phyloP scores from a whole-genome alignment of 2,329 filamentous ascomycete genomes.

The Cladosporium sp. region DNA sequence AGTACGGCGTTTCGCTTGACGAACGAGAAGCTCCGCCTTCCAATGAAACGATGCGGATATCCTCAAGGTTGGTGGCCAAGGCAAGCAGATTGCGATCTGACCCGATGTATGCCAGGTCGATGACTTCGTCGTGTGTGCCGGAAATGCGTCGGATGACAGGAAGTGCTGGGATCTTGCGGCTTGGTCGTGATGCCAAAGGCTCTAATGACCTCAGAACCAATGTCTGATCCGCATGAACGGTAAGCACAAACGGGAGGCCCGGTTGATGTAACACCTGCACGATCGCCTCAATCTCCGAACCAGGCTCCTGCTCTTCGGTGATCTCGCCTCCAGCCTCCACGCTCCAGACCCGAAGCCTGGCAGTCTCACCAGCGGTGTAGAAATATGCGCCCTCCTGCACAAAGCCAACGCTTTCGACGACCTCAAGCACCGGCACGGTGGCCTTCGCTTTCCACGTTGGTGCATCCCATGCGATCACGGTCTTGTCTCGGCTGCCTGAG shows the following conservation, averaged over 20 bases:
- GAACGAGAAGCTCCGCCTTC: slow-evolving; percentile 24
- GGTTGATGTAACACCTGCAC: slow-evolving; percentile 63
- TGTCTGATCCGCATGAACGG: slow-evolving; percentile 84
- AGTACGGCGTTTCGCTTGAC: slow-evolving; percentile 48
- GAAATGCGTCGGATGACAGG: slow-evolving; percentile 71
- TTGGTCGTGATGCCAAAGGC: slow-evolving; percentile 32
- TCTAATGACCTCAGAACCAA: slow-evolving; percentile 63
- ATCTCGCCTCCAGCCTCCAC: slow-evolving; percentile 70
- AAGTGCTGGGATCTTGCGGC: slow-evolving; percentile 35
- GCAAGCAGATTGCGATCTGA: slow-evolving; percentile 76
- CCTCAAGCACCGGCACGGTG: slow-evolving; percentile 77
- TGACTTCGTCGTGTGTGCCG: slow-evolving; percentile 95
- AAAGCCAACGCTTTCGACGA: slow-evolving; percentile 79
- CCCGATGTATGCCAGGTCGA: slow-evolving; percentile 83
- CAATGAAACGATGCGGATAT: slow-evolving; percentile 73
- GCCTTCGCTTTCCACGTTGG: slow-evolving; percentile 75
- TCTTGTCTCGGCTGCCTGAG: slow-evolving; percentile 87
- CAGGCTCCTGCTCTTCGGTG: slow-evolving; percentile 63
- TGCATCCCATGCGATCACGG: slow-evolving; percentile 85
- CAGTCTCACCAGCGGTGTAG: slow-evolving; percentile 80
- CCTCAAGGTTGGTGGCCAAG: slow-evolving; percentile 90
- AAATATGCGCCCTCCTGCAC: slow-evolving; percentile 63
- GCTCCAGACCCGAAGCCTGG: slow-evolving; percentile 77
- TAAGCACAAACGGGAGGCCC: slow-evolving; percentile 64
- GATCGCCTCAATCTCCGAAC: slow-evolving; percentile 59